phyloP scores from a whole-genome alignment of 805 yeast genomes.

The Kodamaea leandrae region DNA sequence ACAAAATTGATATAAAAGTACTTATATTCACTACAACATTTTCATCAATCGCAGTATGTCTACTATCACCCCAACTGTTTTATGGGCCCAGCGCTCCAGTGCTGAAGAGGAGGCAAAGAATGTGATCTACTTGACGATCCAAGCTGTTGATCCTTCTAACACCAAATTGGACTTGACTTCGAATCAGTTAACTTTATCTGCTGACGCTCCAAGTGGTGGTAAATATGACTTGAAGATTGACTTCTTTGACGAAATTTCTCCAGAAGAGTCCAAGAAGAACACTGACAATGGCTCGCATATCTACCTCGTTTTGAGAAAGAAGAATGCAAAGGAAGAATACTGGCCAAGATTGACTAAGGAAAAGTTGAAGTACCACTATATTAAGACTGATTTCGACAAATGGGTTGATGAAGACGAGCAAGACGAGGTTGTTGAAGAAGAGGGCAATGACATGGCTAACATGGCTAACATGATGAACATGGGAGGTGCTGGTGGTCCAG shows the following conservation, averaged over 20 bases:
- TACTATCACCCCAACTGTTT: constrained; percentile 49
- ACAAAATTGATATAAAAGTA: neutral
- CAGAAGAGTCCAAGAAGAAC: constrained; percentile 57
- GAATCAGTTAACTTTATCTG: constrained; percentile 50
- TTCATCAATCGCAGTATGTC: constrained; percentile 15
- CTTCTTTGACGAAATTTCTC: constrained; percentile 72
- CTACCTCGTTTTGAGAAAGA: constrained; percentile 67
- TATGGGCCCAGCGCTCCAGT: constrained; percentile 96
- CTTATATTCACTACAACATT: neutral
- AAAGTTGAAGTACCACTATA: constrained; percentile 71
- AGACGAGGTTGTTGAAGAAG: constrained; percentile 59
- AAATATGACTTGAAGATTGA: constrained; percentile 69
- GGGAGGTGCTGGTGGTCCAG: constrained; percentile 32
- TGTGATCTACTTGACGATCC: constrained; percentile 68
- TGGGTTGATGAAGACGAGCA: constrained; percentile 99
- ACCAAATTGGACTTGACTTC: constrained; percentile 62
- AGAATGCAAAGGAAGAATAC: constrained; percentile 64
- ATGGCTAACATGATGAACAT: constrained; percentile 28
- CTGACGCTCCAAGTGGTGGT: constrained; percentile 36
- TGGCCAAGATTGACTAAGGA: constrained; percentile 97
- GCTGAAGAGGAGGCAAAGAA: constrained; percentile 72
- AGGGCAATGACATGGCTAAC: constrained; percentile 27
- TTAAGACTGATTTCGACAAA: constrained; percentile 93
- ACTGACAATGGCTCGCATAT: constrained; percentile 59
- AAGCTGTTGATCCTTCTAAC: constrained; percentile 64